Percentiles rank a stretch among this genome's conserved stretches.
Evolutionary conservation across 495 filamentous ascomycete genomes (phyloP).

Genomic region (Podospora didyma): DNA sequence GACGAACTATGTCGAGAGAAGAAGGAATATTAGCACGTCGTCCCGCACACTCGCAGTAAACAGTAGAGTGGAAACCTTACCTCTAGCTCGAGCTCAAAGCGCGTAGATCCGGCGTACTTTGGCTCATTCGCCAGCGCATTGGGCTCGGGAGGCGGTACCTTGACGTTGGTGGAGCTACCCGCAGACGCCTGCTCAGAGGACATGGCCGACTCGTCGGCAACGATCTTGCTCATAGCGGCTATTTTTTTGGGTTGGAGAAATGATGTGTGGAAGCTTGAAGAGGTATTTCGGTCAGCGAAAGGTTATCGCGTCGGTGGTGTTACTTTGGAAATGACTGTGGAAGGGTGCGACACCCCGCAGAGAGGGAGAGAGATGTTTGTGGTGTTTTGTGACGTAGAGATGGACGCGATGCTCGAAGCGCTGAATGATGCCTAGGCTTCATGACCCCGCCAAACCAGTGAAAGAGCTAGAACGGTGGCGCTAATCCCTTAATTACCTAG

Average conservation of each 20-base stretch:
- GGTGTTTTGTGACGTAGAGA: neutral
- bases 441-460: no score
- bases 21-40: neutral
- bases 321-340: no score
- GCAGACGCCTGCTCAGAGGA: constrained; percentile 29
- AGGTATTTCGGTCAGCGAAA: no score
- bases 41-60: neutral
- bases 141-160: constrained; percentile 21
- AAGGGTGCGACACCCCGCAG: neutral
- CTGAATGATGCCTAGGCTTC: no score
- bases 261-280: no score
- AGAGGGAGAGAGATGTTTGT: neutral
- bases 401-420: no score
- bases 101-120: constrained; percentile 60
- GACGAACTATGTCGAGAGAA: constrained; percentile 60
- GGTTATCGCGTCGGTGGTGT: no score
- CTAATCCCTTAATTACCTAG: no score
- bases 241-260: no score
- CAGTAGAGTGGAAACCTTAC: constrained; percentile 29
- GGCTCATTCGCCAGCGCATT: constrained; percentile 28
- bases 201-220: constrained; percentile 11
- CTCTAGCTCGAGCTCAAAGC: constrained; percentile 75
- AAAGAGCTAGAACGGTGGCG: no score
- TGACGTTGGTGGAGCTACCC: constrained; percentile 22
- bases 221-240: no score